Base-by-base conservation (phyloP, 768 basidiomycete species). In the Mycena maculata region DNA sequence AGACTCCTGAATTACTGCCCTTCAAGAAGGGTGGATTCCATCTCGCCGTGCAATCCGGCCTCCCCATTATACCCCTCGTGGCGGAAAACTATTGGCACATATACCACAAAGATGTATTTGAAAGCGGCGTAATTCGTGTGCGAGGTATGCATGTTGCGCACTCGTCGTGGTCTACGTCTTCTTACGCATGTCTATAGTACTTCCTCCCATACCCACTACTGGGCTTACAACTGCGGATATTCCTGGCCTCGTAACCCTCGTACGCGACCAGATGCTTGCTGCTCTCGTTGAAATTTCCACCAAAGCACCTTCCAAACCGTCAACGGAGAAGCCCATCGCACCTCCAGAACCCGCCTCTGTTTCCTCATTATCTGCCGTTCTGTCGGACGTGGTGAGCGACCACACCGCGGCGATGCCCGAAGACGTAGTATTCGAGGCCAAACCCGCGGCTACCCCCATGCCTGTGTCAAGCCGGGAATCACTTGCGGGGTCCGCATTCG, bases 21-120 rank as follows among this genome's bases (percentile, higher is more conserved):
- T 91, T 99, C 84, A 99, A 99, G 85, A 99, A 98, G 79, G 98
- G 98, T 42, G 96, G 95, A 4, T 99, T 99, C 85, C 96, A 99
- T 76, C 86, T 98, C 54, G 98, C 98, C 30, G 86, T 99, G 27
- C 91, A 96, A 79, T 90, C 94, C 15, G 89, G 92, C 31, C 86
- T 99, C 49, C 97, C 98, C 8, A 91, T 99, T 73, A 87, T 94
- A 31, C 97, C 98, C 8, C 87, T 99, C 56, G 91, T 99, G 3
- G 89, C 90, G 56, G 95, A 99, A 82, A 98, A 98, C 78, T 99
- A 99, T 77, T 93, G 93, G 86, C 81, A 87, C 67, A 71, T 97
- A 49, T 99, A 98, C 77, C 89, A 88, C 74, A 86, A 89, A 68
- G 91, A 91, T 38, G 81, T 89, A 22, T 93, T 98, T 69, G 89